Evolutionary conservation across 106 monocot genomes (phyloP).

Genomic region (Amphibolis antarctica): DNA sequence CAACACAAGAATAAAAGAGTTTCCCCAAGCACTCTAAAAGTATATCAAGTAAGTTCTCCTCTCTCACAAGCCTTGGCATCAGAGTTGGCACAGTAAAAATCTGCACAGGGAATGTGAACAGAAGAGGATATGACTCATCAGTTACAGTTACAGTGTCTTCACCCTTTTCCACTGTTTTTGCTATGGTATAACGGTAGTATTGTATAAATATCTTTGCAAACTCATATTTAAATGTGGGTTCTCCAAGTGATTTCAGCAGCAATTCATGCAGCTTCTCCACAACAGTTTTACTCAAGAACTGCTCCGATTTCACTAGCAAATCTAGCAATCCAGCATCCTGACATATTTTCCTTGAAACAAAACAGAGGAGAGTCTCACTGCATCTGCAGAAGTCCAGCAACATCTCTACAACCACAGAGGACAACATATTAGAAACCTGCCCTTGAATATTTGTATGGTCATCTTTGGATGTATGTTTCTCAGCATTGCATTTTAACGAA

Average conservation of each 20-base stretch:
- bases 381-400: constrained; percentile 61
- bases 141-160: constrained; percentile 14
- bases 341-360: constrained; percentile 39
- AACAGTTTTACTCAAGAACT: constrained; percentile 49
- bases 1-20: constrained; percentile 28
- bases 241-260: constrained; percentile 75
- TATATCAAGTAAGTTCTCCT: constrained; percentile 32
- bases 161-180: constrained; percentile 35
- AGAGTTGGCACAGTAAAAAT: constrained; percentile 85
- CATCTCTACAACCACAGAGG: constrained; percentile 46
- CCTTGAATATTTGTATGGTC: constrained; percentile 1
- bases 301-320: constrained; percentile 49
- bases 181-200: constrained; percentile 45
- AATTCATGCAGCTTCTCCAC: constrained; percentile 67
- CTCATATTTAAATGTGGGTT: constrained; percentile 79
- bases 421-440: constrained; percentile 31
- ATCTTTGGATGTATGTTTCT: neutral
- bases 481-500: constrained; percentile 2
- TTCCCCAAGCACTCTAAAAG: constrained; percentile 43
- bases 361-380: constrained; percentile 67
- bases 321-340: constrained; percentile 31
- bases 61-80: constrained; percentile 42
- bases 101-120: constrained; percentile 77
- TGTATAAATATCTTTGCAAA: constrained; percentile 53
- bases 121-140: constrained; percentile 36